Evolutionary conservation across 2,329 filamentous ascomycete species (phyloP).

Genomic region (Decorospora gaudefroyi): DNA sequence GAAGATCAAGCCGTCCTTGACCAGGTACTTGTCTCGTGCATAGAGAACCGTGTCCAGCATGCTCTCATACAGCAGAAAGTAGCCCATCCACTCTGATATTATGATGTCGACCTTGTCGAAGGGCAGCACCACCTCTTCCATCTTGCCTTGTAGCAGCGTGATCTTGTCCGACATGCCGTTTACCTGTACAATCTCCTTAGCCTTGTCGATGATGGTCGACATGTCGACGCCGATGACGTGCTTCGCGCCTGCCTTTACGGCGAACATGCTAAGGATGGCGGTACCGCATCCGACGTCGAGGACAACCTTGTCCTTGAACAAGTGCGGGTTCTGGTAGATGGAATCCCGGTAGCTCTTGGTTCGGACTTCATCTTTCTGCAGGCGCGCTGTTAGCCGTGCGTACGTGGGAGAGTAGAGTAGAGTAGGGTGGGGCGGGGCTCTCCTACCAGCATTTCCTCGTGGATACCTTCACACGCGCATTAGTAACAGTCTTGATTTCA

Average conservation of each 20-base stretch:
- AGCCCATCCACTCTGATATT: conserved; percentile 99
- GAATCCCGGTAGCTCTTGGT: conserved; percentile 96
- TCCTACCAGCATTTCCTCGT: conserved; percentile 97
- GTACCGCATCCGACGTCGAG: conserved; percentile 98
- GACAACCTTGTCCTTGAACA: conserved; percentile 90
- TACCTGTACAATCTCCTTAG: conserved; percentile 85
- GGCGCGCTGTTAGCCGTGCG: conserved; percentile 15
- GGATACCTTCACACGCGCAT: conserved; percentile 70
- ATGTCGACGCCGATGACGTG: conserved; percentile 99
- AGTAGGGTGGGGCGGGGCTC: conserved; percentile 10
- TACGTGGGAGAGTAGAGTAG: conserved; percentile 11
- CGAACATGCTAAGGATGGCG: conserved; percentile 98
- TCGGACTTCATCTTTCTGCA: conserved; percentile 95
- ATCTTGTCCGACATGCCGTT: conserved; percentile 97
- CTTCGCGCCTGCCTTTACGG: conserved; percentile 92
- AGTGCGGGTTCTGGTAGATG: conserved; percentile 94
- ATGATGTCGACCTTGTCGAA: conserved; percentile 98
- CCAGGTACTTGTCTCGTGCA: conserved; percentile 89
- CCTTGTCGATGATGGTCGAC: conserved; percentile 99
- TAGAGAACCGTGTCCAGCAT: conserved; percentile 99
- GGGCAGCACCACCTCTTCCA: conserved; percentile 95
- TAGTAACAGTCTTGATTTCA: conserved; percentile 44
- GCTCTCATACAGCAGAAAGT: conserved; percentile 97
- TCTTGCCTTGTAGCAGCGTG: conserved; percentile 97
- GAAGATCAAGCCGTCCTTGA: conserved; percentile 89